Conservation (phyloP, 2,329 filamentous ascomycete species). For the Microsporum audouinii region DNA sequence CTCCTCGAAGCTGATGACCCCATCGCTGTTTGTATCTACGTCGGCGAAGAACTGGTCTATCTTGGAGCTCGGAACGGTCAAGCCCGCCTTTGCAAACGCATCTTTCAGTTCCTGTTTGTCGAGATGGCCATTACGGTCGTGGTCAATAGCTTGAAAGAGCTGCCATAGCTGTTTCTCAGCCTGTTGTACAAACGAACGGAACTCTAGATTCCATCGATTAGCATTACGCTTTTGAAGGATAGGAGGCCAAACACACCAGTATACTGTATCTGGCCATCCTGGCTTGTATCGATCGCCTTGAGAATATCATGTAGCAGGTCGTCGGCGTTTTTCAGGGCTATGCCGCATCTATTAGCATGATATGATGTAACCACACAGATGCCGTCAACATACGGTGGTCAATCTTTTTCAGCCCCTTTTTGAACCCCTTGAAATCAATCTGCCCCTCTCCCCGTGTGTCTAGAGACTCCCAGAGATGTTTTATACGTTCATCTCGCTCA, state of each 20-base stretch:
- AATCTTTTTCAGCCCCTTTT: slow-evolving; percentile 73
- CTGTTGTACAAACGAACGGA: slow-evolving; percentile 73
- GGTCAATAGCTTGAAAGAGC: slow-evolving; percentile 80
- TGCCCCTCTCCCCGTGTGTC: slow-evolving; percentile 66
- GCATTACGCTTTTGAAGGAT: neutral
- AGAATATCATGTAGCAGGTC: slow-evolving; percentile 71
- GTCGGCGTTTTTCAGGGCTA: slow-evolving; percentile 83
- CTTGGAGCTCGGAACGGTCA: slow-evolving; percentile 65
- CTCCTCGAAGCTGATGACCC: slow-evolving; percentile 78
- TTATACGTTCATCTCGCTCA: slow-evolving; percentile 68
- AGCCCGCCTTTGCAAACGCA: slow-evolving; percentile 67
- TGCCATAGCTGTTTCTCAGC: slow-evolving; percentile 72
- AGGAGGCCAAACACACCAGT: slow-evolving; percentile 49
- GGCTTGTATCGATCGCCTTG: slow-evolving; percentile 69
- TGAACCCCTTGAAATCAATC: slow-evolving; percentile 72
- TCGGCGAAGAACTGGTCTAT: slow-evolving; percentile 78
- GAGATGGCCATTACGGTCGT: slow-evolving; percentile 70
- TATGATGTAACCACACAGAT: slow-evolving; percentile 5
- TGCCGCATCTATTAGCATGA: slow-evolving; percentile 6
- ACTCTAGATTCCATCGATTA: slow-evolving; percentile 48
- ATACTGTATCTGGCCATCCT: slow-evolving; percentile 83
- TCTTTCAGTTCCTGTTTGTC: slow-evolving; percentile 71
- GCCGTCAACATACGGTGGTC: slow-evolving; percentile 64
- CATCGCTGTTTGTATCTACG: slow-evolving; percentile 81
- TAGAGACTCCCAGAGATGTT: slow-evolving; percentile 71